Evolutionary conservation across 148 eudicot genomes (phyloP).

Genomic region (Fagopyrum esculentum): DNA sequence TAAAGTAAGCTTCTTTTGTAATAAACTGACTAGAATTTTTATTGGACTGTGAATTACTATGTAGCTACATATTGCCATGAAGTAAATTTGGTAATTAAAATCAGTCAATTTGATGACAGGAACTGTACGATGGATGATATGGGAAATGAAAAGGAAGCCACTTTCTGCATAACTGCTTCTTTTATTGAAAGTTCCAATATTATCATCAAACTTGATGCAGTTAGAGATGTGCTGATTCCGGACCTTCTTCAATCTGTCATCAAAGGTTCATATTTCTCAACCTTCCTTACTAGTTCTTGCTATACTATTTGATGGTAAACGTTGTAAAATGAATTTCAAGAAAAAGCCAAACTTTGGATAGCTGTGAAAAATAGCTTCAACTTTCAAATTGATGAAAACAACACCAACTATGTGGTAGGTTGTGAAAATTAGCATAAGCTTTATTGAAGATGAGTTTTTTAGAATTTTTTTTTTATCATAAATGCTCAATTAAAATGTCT

Average conservation of each 20-base stretch:
- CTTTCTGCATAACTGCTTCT: constrained; percentile 51
- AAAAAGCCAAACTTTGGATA: too few relatives aligned
- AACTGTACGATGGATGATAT: constrained; percentile 30
- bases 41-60: not conserved
- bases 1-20: constrained; percentile 44
- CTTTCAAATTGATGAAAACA: too few relatives aligned
- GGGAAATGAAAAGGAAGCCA: constrained; percentile 19
- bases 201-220: constrained; percentile 29
- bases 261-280: not conserved
- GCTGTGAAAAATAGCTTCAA: too few relatives aligned
- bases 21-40: not conserved
- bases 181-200: constrained; percentile 32
- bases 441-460: too few relatives aligned
- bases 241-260: constrained; percentile 3
- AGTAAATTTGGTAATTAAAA: not conserved
- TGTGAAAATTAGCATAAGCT: too few relatives aligned
- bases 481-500: too few relatives aligned
- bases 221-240: constrained; percentile 21
- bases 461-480: too few relatives aligned
- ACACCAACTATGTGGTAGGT: too few relatives aligned
- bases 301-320: not conserved
- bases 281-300: not conserved
- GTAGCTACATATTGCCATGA: not conserved
- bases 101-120: constrained; percentile 32
- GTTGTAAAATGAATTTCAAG: too few relatives aligned